A percentile compares a stretch with the other conserved stretches of the same genome.
Evolutionary conservation across 768 basidiomycete genomes (phyloP).

Genomic region (Mycena alexandri): DNA sequence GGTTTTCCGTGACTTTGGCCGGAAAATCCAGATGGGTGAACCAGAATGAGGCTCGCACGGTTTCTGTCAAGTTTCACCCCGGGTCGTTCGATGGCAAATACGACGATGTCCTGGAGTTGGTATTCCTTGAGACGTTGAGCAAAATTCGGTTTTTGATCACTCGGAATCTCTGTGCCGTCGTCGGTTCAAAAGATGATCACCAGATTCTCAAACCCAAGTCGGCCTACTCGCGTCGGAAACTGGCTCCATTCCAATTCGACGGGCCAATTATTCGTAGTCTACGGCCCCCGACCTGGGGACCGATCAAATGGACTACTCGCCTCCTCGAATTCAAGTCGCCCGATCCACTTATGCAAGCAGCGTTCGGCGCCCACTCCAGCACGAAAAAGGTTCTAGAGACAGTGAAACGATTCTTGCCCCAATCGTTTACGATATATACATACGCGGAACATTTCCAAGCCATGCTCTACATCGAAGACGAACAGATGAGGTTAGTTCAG

Average conservation of each 20-base stretch:
- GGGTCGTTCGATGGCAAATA: slow-evolving; percentile 55
- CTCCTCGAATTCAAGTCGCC: slow-evolving; percentile 52
- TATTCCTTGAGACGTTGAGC: slow-evolving; percentile 54
- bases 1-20: slow-evolving; percentile 50
- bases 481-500: slow-evolving; percentile 57
- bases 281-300: slow-evolving; percentile 55
- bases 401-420: slow-evolving; percentile 53
- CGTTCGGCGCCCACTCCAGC: slow-evolving; percentile 41
- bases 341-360: slow-evolving; percentile 45
- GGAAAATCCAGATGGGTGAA: slow-evolving; percentile 47
- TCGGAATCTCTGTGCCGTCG: slow-evolving; percentile 58
- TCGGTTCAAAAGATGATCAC: slow-evolving; percentile 64
- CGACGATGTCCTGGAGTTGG: slow-evolving; percentile 62
- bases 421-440: slow-evolving; percentile 49
- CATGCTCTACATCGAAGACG: slow-evolving; percentile 64
- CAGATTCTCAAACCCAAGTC: slow-evolving; percentile 59
- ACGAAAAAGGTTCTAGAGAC: slow-evolving; percentile 37
- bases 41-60: slow-evolving; percentile 41
- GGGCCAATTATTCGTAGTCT: slow-evolving; percentile 50
- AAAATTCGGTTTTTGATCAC: slow-evolving; percentile 60
- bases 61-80: slow-evolving; percentile 50
- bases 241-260: slow-evolving; percentile 42
- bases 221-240: slow-evolving; percentile 53
- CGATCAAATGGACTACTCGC: slow-evolving; percentile 49
- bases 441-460: slow-evolving; percentile 61